A percentile compares a stretch with the other conserved stretches of the same genome.
These are phyloP conservation scores for Penicillium samsonianum DNA, from an alignment of 495 filamentous ascomycete species.

Conservation along the genomic window DNA sequence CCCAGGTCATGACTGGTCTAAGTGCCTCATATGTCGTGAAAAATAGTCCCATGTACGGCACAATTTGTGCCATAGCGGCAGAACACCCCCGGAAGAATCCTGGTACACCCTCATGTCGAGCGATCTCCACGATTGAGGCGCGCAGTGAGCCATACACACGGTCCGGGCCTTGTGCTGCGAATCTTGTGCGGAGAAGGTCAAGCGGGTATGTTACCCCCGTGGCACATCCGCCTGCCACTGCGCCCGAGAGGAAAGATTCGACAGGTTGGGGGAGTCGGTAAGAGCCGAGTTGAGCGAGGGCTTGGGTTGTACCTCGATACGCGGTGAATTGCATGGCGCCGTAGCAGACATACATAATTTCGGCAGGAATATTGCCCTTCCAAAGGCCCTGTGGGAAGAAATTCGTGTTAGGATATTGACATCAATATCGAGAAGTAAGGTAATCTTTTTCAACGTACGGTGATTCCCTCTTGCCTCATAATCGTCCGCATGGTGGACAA, in stretches of 20 bases:
- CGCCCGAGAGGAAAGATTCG: slow-evolving; percentile 79
- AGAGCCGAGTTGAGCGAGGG: slow-evolving; percentile 55
- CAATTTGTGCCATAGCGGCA: slow-evolving; percentile 79
- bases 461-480: slow-evolving; percentile 73
- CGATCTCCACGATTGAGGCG: slow-evolving; percentile 69
- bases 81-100: slow-evolving; percentile 88
- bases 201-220: slow-evolving; percentile 89
- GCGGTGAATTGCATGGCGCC: slow-evolving; percentile 84
- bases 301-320: slow-evolving; percentile 72
- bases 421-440: background rate
- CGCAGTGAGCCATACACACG: slow-evolving; percentile 71
- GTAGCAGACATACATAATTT: slow-evolving; percentile 90
- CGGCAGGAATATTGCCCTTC: slow-evolving; percentile 97
- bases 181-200: slow-evolving; percentile 89
- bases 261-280: slow-evolving; percentile 55
- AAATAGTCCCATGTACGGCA: slow-evolving; percentile 96
- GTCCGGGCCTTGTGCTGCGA: slow-evolving; percentile 90
- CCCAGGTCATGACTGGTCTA: slow-evolving; percentile 53
- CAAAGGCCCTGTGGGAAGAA: slow-evolving; percentile 67
- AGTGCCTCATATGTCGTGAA: slow-evolving; percentile 84
- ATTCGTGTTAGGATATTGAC: background rate
- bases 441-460: slow-evolving; percentile 41
- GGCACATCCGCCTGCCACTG: slow-evolving; percentile 73
- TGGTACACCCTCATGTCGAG: slow-evolving; percentile 64
- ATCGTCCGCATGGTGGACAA: slow-evolving; percentile 75